phyloP scores from a whole-genome alignment of 139 green algal species.

The Marvania coccoides region DNA sequence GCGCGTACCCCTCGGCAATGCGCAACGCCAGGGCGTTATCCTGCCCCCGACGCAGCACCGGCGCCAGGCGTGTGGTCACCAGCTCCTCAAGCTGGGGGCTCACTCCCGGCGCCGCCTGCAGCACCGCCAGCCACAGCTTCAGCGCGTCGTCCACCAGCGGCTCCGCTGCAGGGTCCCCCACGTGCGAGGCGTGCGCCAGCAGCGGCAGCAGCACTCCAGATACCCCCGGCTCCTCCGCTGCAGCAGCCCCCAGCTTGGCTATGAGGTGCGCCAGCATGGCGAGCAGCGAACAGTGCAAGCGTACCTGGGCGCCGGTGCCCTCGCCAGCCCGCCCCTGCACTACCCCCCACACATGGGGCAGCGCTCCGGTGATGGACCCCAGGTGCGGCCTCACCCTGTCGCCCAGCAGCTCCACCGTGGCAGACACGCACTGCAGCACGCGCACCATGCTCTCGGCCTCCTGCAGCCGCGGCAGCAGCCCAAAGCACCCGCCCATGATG shows the following conservation, averaged over 20 bases:
- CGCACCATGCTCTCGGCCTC: slow-evolving; percentile 72
- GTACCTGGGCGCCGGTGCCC: slow-evolving; percentile 39
- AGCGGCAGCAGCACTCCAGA: slow-evolving; percentile 54
- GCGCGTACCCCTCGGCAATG: slow-evolving; percentile 53
- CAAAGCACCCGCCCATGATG: slow-evolving; percentile 43
- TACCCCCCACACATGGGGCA: slow-evolving; percentile 39
- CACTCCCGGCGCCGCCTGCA: slow-evolving; percentile 17
- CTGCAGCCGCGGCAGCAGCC: slow-evolving; percentile 42
- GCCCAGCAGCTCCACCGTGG: slow-evolving; percentile 58
- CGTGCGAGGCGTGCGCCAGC: slow-evolving; percentile 44
- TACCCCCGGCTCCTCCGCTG: slow-evolving; percentile 33
- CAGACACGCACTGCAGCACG: slow-evolving; percentile 61
- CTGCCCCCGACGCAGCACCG: slow-evolving; percentile 39
- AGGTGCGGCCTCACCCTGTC: slow-evolving; percentile 49
- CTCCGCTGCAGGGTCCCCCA: slow-evolving; percentile 35
- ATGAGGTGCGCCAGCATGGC: slow-evolving; percentile 64
- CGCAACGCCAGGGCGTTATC: slow-evolving; percentile 44
- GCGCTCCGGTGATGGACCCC: slow-evolving; percentile 39
- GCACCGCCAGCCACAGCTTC: slow-evolving; percentile 21
- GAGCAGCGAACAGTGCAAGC: slow-evolving; percentile 61
- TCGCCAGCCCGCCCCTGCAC: not conserved
- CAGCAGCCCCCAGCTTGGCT: slow-evolving; percentile 37
- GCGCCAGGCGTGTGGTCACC: slow-evolving; percentile 32
- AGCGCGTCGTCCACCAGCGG: slow-evolving; percentile 55
- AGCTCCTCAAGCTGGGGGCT: slow-evolving; percentile 36